phyloP scores from a whole-genome alignment of 2,329 filamentous ascomycete genomes.

The Arthrobotrys sinensis region DNA sequence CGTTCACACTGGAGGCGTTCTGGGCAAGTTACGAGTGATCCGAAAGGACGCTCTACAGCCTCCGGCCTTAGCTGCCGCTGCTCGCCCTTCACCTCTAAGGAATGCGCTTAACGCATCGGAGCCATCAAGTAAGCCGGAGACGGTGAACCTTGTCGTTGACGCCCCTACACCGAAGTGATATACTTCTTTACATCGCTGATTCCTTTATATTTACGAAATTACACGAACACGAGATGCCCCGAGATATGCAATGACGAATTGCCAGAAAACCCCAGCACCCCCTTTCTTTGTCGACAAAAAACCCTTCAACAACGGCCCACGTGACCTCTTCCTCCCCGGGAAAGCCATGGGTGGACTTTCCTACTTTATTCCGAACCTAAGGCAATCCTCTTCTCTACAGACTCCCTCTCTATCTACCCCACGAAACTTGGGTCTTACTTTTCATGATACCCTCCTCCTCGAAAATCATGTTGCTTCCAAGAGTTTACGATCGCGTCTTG shows the following conservation, averaged over 20 bases:
- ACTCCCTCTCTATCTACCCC: neutral
- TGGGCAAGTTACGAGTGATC: slow-evolving; percentile 49
- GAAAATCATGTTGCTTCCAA: slow-evolving; percentile 32
- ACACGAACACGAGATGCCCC: slow-evolving; percentile 1
- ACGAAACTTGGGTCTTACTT: neutral
- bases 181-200: slow-evolving; percentile 3
- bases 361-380: slow-evolving; percentile 11
- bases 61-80: slow-evolving; percentile 1
- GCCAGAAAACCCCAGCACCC: neutral
- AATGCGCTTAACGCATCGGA: slow-evolving; percentile 43
- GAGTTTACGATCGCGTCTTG: neutral
- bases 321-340: slow-evolving; percentile 6
- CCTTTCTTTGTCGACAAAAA: slow-evolving; percentile 10
- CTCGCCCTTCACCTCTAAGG: slow-evolving; percentile 48
- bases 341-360: slow-evolving; percentile 33
- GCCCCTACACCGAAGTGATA: slow-evolving; percentile 53
- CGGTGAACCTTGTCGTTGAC: slow-evolving; percentile 34
- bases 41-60: slow-evolving; percentile 37
- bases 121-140: slow-evolving; percentile 16
- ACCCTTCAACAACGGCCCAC: slow-evolving; percentile 7
- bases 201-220: neutral
- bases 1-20: slow-evolving; percentile 49
- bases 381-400: neutral
- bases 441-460: slow-evolving; percentile 2
- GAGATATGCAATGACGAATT: neutral